phyloP scores from a whole-genome alignment of 768 basidiomycete genomes.

The Tylopilus vinaceipallidus region DNA sequence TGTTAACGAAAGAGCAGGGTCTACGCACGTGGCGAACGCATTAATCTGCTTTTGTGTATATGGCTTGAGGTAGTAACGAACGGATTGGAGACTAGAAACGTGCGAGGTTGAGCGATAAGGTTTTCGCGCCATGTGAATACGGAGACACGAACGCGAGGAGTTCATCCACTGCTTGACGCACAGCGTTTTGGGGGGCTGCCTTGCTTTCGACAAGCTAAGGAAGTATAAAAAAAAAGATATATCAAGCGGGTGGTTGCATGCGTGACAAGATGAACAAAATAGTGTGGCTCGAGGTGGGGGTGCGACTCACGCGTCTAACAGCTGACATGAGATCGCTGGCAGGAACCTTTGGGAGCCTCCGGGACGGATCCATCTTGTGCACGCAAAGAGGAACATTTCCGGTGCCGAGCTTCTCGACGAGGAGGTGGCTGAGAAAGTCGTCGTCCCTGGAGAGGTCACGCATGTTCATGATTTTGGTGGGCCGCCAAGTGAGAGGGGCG shows the following conservation, averaged over 20 bases:
- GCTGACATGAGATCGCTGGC: slow-evolving; percentile 64
- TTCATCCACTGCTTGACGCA: slow-evolving; percentile 74
- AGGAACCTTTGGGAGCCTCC: slow-evolving; percentile 74
- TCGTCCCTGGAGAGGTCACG: slow-evolving; percentile 88
- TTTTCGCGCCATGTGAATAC: slow-evolving; percentile 16
- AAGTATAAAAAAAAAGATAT: slow-evolving; percentile 17
- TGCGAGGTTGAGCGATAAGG: slow-evolving; percentile 13
- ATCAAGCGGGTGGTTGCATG: slow-evolving; percentile 21
- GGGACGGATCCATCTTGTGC: slow-evolving; percentile 84
- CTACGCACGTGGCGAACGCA: slow-evolving; percentile 86
- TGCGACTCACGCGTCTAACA: slow-evolving; percentile 69
- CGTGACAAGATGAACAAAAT: slow-evolving; percentile 23
- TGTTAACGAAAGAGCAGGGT: slow-evolving; percentile 25
- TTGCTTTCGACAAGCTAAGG: slow-evolving; percentile 59
- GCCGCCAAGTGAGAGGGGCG: slow-evolving; percentile 58
- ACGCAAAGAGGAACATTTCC: slow-evolving; percentile 77
- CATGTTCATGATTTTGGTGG: slow-evolving; percentile 89
- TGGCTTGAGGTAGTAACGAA: slow-evolving; percentile 73
- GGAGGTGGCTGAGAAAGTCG: slow-evolving; percentile 85
- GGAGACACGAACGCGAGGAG: slow-evolving; percentile 62
- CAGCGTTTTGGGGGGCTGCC: slow-evolving; percentile 51
- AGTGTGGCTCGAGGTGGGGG: slow-evolving; percentile 26
- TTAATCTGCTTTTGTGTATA: slow-evolving; percentile 86
- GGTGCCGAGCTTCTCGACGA: slow-evolving; percentile 86
- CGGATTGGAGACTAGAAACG: slow-evolving; percentile 57